A percentile compares a stretch with the other conserved stretches of the same genome.
These are phyloP conservation scores for Clarireedia homoeocarpa DNA, from an alignment of 2,329 filamentous ascomycete species.

Conservation along the genomic window DNA sequence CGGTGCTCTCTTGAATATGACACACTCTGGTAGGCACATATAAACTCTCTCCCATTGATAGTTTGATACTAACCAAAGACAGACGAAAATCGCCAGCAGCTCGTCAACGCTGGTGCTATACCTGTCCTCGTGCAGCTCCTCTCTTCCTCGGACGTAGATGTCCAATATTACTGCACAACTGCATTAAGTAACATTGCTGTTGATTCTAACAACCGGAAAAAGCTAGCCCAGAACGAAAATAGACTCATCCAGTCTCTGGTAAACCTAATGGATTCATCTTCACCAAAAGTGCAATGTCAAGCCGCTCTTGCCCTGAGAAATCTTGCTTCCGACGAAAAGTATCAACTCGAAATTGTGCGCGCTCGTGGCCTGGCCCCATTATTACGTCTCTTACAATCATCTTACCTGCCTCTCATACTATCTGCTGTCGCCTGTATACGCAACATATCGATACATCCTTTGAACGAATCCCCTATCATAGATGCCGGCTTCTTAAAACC, in stretches of 20 bases:
- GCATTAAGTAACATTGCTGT: slow-evolving; percentile 98
- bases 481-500: slow-evolving; percentile 94
- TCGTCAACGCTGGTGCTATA: slow-evolving; percentile 96
- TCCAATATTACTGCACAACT: slow-evolving; percentile 99
- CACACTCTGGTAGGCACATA: slow-evolving; percentile 71
- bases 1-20: slow-evolving; percentile 96
- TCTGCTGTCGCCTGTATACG: slow-evolving; percentile 97
- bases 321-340: slow-evolving; percentile 94
- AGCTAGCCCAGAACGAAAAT: slow-evolving; percentile 82
- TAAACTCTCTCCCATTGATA: background rate
- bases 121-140: slow-evolving; percentile 93
- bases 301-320: slow-evolving; percentile 90
- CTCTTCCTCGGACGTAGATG: slow-evolving; percentile 87
- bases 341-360: slow-evolving; percentile 94
- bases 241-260: slow-evolving; percentile 91
- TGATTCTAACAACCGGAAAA: slow-evolving; percentile 82
- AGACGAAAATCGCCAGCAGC: slow-evolving; percentile 97
- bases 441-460: slow-evolving; percentile 96
- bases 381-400: slow-evolving; percentile 84
- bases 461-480: slow-evolving; percentile 97
- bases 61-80: slow-evolving; percentile 16
- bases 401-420: slow-evolving; percentile 89
- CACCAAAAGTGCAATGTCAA: slow-evolving; percentile 96
- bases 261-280: slow-evolving; percentile 93
- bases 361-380: slow-evolving; percentile 79